Conservation (phyloP, 768 basidiomycete species). For the Tubosaeta sp. region DNA sequence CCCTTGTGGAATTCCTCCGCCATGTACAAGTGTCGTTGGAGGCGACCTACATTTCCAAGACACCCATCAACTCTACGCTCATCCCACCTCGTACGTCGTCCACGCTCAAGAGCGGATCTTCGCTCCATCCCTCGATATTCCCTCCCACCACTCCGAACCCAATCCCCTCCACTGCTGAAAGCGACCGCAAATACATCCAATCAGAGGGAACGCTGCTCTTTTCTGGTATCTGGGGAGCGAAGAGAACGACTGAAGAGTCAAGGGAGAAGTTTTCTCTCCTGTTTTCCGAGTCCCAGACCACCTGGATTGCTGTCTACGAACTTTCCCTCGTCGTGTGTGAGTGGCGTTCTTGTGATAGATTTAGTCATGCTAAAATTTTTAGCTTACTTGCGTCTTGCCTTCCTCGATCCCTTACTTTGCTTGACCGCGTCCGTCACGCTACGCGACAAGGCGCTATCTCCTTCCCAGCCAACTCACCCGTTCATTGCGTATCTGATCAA, state of each 20-base stretch:
- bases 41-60: constrained; percentile 69
- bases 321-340: constrained; percentile 76
- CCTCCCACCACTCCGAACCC: constrained; percentile 86
- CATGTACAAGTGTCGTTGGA: constrained; percentile 78
- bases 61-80: constrained; percentile 36
- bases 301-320: constrained; percentile 80
- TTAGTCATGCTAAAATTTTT: constrained; percentile 5
- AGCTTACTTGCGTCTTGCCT: constrained; percentile 74
- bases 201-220: constrained; percentile 74
- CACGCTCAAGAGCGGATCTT: constrained; percentile 30
- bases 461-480: constrained; percentile 36
- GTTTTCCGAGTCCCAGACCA: constrained; percentile 54
- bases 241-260: constrained; percentile 41
- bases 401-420: constrained; percentile 73
- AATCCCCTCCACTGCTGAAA: constrained; percentile 65
- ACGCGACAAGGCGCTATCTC: constrained; percentile 66
- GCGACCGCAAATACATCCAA: constrained; percentile 72
- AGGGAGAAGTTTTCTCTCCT: constrained; percentile 60
- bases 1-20: constrained; percentile 56
- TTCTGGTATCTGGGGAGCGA: constrained; percentile 69
- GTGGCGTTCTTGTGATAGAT: constrained; percentile 26
- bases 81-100: constrained; percentile 56
- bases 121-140: constrained; percentile 61
- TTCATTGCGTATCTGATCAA: constrained; percentile 27
- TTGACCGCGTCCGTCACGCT: constrained; percentile 83